Evolutionary conservation across 2,329 filamentous ascomycete species (phyloP).

Genomic region (Rhynchosporium agropyri): DNA sequence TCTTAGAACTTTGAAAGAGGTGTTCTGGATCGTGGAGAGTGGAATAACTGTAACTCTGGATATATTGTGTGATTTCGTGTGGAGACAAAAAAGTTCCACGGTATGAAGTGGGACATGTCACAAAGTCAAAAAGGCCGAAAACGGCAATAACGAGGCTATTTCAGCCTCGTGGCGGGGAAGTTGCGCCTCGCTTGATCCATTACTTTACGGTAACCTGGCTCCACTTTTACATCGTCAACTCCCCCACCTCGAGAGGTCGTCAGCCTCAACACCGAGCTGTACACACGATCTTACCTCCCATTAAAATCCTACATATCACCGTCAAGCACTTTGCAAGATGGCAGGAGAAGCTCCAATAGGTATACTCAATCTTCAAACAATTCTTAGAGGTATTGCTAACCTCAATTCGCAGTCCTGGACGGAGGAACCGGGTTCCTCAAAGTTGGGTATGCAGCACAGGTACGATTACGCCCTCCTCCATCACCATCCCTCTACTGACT

Average conservation of each 20-base stretch:
- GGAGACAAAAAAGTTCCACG: background rate
- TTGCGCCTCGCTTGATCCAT: constrained; percentile 10
- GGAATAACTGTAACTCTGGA: background rate
- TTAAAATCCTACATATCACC: constrained; percentile 13
- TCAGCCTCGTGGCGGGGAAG: constrained; percentile 30
- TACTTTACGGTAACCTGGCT: constrained; percentile 21
- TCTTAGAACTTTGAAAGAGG: too few species aligned
- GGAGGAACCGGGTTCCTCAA: constrained; percentile 99
- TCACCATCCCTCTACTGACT: constrained; percentile 15
- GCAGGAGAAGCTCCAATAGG: constrained; percentile 45
- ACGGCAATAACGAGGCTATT: constrained; percentile 28
- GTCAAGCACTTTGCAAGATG: constrained; percentile 30
- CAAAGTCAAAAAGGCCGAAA: constrained; percentile 21
- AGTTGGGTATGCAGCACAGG: constrained; percentile 94
- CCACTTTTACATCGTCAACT: constrained; percentile 29
- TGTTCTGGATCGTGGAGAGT: background rate
- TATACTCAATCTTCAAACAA: constrained; percentile 24
- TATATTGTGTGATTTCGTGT: background rate
- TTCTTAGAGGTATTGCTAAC: constrained; percentile 27
- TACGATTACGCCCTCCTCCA: constrained; percentile 46
- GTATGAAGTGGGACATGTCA: background rate
- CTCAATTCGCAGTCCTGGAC: constrained; percentile 77
- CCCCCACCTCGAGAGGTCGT: constrained; percentile 24
- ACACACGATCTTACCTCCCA: constrained; percentile 24
- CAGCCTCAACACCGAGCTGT: constrained; percentile 18